Evolutionary conservation across 2,329 filamentous ascomycete species (phyloP).

Genomic region (Furcasterigmium sp.): DNA sequence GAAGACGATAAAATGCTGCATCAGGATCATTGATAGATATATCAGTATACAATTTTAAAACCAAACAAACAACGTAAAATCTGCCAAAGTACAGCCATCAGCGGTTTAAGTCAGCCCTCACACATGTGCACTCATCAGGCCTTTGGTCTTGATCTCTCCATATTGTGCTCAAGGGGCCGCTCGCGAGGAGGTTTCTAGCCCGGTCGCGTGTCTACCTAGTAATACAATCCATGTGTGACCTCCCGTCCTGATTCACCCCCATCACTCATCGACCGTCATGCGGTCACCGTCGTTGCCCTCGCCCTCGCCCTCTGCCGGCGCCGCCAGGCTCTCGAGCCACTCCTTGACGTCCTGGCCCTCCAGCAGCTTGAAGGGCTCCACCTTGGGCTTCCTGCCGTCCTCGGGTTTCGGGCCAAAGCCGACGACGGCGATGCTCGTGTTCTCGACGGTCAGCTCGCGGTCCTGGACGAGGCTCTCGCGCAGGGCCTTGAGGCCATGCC

Average conservation of each 20-base stretch:
- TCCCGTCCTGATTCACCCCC: not conserved
- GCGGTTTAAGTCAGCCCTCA: too few relatives aligned
- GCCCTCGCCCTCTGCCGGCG: conserved; percentile 37
- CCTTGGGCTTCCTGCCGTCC: conserved; percentile 39
- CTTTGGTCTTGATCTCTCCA: too few relatives aligned
- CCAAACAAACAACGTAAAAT: too few relatives aligned
- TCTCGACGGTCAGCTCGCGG: conserved; percentile 95
- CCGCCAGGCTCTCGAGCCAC: conserved; percentile 69
- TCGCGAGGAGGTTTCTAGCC: not conserved
- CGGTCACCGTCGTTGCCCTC: conserved; percentile 31
- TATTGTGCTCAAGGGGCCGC: too few relatives aligned
- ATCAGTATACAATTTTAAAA: too few relatives aligned
- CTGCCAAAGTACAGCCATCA: too few relatives aligned
- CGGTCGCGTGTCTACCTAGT: not conserved
- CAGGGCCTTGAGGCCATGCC: conserved; percentile 83
- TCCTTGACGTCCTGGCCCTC: conserved; percentile 83
- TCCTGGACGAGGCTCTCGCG: conserved; percentile 97
- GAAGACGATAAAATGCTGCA: too few relatives aligned
- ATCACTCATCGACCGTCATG: conserved; percentile 25
- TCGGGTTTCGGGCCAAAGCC: conserved; percentile 43
- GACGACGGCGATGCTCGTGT: conserved; percentile 86
- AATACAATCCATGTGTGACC: not conserved
- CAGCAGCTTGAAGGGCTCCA: conserved; percentile 84
- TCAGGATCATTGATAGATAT: too few relatives aligned
- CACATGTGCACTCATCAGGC: too few relatives aligned